Conservation (phyloP, 495 filamentous ascomycete genomes). For the Filosporella fistucella region DNA sequence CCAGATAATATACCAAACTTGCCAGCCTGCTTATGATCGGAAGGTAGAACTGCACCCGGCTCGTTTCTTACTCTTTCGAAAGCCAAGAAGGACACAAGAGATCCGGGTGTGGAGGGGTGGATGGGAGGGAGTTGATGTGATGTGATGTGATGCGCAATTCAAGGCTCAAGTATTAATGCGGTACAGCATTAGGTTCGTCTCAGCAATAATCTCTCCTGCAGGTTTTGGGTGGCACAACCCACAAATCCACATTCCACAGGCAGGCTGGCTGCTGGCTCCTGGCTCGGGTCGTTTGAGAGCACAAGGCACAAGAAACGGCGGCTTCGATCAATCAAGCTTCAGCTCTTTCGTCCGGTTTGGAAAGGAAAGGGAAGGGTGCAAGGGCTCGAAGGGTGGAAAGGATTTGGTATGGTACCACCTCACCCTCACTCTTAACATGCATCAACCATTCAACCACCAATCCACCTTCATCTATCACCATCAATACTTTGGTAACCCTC, state of each 20-base stretch:
- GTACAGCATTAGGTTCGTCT: slow-evolving; percentile 3
- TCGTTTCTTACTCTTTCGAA: slow-evolving; percentile 4
- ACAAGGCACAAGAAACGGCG: slow-evolving; percentile 7
- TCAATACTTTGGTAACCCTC: too few species aligned
- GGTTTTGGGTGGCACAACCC: too few species aligned
- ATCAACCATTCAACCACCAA: too few species aligned
- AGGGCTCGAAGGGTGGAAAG: neutral
- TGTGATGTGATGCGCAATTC: too few species aligned
- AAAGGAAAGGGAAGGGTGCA: neutral
- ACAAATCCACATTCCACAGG: too few species aligned
- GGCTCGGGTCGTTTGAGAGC: neutral
- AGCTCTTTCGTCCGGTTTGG: neutral
- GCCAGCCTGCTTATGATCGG: too few species aligned
- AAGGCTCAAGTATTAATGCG: too few species aligned
- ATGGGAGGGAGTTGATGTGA: too few species aligned
- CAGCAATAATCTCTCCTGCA: slow-evolving; percentile 12
- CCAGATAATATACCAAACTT: too few species aligned
- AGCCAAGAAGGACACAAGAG: slow-evolving; percentile 5
- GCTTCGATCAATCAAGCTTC: slow-evolving; percentile 12
- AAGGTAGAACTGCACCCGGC: slow-evolving; percentile 4
- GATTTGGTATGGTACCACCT: too few species aligned
- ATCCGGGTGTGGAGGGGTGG: neutral
- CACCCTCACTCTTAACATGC: too few species aligned
- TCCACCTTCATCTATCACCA: too few species aligned
- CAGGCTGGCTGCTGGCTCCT: neutral